These are phyloP conservation scores for Colletotrichum sp. DNA, from an alignment of 2,329 filamentous ascomycete species.

Conservation along the genomic window DNA sequence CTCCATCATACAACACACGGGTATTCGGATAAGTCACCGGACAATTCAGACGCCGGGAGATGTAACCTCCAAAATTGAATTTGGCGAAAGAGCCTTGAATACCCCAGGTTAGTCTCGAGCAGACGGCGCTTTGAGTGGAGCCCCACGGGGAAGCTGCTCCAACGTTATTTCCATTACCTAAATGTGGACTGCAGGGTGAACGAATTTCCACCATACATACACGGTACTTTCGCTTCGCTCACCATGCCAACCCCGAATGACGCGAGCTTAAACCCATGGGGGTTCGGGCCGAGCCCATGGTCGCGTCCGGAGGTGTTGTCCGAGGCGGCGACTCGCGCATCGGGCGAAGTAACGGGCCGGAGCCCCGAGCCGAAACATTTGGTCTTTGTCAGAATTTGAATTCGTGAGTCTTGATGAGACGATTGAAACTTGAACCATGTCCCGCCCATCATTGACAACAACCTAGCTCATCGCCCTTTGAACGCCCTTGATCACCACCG, in stretches of 20 bases:
- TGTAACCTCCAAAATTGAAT: neutral
- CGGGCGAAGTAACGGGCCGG: neutral
- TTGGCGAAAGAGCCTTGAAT: neutral
- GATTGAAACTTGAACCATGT: neutral
- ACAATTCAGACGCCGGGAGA: neutral
- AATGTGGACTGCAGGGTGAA: slow-evolving; percentile 5
- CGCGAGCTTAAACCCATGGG: neutral
- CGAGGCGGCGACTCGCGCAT: neutral
- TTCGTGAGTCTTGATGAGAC: neutral
- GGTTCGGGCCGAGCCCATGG: neutral
- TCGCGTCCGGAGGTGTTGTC: neutral
- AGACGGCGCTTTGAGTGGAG: neutral
- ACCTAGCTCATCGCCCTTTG: neutral
- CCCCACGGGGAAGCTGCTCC: neutral
- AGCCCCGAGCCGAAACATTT: neutral
- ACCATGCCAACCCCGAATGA: neutral
- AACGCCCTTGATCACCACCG: neutral
- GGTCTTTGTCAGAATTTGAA: neutral
- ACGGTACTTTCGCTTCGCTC: neutral
- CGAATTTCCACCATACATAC: slow-evolving; percentile 14
- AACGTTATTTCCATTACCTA: slow-evolving; percentile 4
- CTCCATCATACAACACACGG: neutral
- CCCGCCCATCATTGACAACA: neutral
- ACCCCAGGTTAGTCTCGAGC: neutral
- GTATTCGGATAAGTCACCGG: neutral